Evolutionary conservation across 1,284 basidiomycete species (phyloP).

Genomic region (Sporisorium iseilematis-ciliati): DNA sequence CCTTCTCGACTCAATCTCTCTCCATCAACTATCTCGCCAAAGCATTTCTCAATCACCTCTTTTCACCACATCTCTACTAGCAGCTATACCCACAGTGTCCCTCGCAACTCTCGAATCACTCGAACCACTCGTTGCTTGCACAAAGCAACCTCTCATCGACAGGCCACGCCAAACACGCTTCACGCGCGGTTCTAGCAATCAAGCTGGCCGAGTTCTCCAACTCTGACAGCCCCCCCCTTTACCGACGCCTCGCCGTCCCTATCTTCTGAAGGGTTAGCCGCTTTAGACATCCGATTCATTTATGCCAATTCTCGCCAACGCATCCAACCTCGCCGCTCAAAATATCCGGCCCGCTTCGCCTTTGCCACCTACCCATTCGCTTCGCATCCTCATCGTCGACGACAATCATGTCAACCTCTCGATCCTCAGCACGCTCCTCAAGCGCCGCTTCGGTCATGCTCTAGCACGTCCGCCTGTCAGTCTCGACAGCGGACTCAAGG

Average conservation of each 20-base stretch:
- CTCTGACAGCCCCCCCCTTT: conserved; percentile 4
- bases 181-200: not conserved
- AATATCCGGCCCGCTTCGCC: conserved; percentile 27
- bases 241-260: conserved; percentile 19
- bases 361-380: conserved; percentile 37
- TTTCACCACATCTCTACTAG: no score
- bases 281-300: conserved; percentile 29
- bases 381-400: conserved; percentile 62
- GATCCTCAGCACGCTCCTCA: conserved; percentile 54
- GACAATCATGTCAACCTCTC: conserved; percentile 64
- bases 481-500: conserved; percentile 60
- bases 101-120: not conserved
- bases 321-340: conserved; percentile 10
- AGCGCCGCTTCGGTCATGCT: conserved; percentile 51
- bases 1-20: not conserved
- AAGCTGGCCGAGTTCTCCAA: conserved; percentile 7
- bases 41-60: not conserved
- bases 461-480: conserved; percentile 52
- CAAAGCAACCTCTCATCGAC: not conserved
- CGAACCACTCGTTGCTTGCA: not conserved
- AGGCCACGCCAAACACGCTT: not conserved
- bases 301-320: conserved; percentile 21
- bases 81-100: not conserved
- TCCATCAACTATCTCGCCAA: not conserved
- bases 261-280: conserved; percentile 38